Base-by-base conservation (phyloP, 1,284 basidiomycete species). In the Moesziomyces aphidis region DNA sequence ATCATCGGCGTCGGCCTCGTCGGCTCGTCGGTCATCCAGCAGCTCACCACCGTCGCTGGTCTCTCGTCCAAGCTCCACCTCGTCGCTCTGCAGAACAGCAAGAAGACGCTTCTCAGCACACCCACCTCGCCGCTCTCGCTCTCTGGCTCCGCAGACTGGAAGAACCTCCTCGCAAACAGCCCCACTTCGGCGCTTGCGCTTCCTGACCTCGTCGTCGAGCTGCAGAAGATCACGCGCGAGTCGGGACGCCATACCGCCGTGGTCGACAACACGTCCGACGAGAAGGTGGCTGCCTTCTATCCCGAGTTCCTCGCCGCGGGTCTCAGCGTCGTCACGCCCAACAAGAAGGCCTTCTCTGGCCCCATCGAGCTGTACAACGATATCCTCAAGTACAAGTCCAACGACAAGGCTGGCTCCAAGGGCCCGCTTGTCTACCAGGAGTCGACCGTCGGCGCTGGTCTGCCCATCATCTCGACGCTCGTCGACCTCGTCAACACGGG, bases 331-430 rank as follows among this genome's bases (percentile, higher is more conserved):
- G 91, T 97, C 48, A 99, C 96, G 0, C 96, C 97, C 17, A 99
- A 98, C 88, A 99, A 99, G 86, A 98, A 98, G 87, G 96, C 92
- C 0, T 94, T 92, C 83, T 96, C 94, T 5, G 91, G 92, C 0
- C 87, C 89, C n/a, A 86, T 91, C 36, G 82, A 82, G 19, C 86
- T 97, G 44, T 97, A 92, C 85, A 87, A 92, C 59, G 85, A 87
- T 44, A 95, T 98, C 76, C 76, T 77, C n/a, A 62, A 77, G 50
- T 58, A 64, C 62, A 58, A 65, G 42, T 48, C 55, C 47, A 59
- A 72, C 55, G 69, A 70, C 47, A 46, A 65, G 17, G 63, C 55
- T 5, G 63, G 72, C 10, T 56, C 60, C 45, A 72, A 69, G 21
- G 71, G 92, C 44, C 88, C 90, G 22, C 87, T 90, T 64, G 92